Percentiles rank a stretch among this genome's conserved stretches.
Conservation (phyloP, 306 rosid genomes). For the Gillenia trifoliata region DNA sequence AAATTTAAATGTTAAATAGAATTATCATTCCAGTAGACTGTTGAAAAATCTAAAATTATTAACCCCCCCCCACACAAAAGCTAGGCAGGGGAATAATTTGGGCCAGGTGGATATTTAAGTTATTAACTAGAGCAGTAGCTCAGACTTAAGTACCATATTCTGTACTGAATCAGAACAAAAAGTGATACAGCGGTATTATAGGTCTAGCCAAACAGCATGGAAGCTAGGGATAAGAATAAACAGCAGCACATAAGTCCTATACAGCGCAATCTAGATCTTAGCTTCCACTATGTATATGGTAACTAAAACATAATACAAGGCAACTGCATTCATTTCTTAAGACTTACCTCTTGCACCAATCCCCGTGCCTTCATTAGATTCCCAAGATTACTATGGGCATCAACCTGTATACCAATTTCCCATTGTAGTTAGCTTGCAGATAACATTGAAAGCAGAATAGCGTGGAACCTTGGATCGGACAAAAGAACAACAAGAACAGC, state of each 20-base stretch:
- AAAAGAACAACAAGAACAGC: conserved; percentile 1
- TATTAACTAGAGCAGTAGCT: conserved; percentile 14
- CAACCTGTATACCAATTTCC: conserved; percentile 39
- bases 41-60: not conserved
- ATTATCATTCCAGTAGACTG: conserved; percentile 32
- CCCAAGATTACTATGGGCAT: conserved; percentile 65
- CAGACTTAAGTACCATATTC: conserved; percentile 9
- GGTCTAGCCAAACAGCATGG: conserved; percentile 11
- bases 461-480: not conserved
- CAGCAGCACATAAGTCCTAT: not conserved
- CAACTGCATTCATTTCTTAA: not conserved
- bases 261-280: conserved; percentile 1
- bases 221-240: conserved; percentile 4
- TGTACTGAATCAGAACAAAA: conserved; percentile 14
- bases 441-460: conserved; percentile 6
- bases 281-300: not conserved
- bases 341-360: conserved; percentile 85
- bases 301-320: not conserved
- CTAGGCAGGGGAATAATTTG: conserved; percentile 24
- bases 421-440: conserved; percentile 1
- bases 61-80: conserved; percentile 13
- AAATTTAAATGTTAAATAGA: conserved; percentile 50
- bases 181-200: conserved; percentile 12
- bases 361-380: conserved; percentile 65
- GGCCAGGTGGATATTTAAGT: conserved; percentile 16